These are phyloP conservation scores for Lenwebbia sp. DNA, from an alignment of 345 rosid genomes.

Conservation along the genomic window DNA sequence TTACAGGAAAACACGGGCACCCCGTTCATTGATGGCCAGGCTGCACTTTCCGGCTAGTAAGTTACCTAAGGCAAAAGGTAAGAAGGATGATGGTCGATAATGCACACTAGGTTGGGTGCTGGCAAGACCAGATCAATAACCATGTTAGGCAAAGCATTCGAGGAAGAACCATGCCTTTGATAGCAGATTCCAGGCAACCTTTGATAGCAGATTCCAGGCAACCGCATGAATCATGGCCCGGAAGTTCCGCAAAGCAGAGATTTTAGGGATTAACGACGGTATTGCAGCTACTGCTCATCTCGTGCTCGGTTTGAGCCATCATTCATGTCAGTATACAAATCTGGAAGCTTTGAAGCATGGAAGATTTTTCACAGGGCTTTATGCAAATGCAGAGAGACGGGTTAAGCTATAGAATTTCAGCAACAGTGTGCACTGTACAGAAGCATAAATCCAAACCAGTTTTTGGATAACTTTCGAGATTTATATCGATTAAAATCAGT, in stretches of 20 bases:
- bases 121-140: neutral
- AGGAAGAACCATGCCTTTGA: neutral
- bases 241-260: neutral
- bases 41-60: constrained; percentile 80
- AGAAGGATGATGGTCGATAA: neutral
- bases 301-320: neutral
- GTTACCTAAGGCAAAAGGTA: constrained; percentile 13
- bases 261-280: neutral
- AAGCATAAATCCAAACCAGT: neutral
- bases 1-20: constrained; percentile 51
- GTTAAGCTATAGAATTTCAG: neutral
- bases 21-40: constrained; percentile 70
- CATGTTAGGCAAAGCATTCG: neutral
- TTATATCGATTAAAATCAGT: too few relatives aligned
- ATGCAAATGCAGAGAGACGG: neutral
- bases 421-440: neutral
- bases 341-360: neutral
- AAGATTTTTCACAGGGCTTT: neutral
- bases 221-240: neutral
- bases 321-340: neutral
- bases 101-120: neutral
- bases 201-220: neutral
- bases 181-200: too few relatives aligned
- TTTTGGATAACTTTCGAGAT: too few relatives aligned
- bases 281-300: neutral